Evolutionary conservation across 352 stramenopile species (phyloP).

Genomic region (Globisporangium cystogenes): DNA sequence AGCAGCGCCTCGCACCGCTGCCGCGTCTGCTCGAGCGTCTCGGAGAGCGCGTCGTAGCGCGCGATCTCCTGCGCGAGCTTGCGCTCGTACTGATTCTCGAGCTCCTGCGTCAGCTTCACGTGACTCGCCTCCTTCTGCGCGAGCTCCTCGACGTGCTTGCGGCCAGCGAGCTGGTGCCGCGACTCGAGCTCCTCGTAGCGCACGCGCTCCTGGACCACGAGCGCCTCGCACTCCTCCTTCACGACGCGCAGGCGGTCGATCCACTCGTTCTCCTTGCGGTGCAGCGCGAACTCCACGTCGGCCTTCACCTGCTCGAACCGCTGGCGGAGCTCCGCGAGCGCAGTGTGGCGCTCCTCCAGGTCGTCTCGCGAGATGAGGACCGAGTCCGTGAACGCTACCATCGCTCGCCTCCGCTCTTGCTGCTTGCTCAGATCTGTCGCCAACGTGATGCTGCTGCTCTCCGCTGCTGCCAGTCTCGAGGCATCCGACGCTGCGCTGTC

Average conservation of each 20-base stretch:
- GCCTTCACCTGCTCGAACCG: conserved; percentile 73
- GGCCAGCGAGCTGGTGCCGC: conserved; percentile 52
- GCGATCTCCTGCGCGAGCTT: conserved; percentile 87
- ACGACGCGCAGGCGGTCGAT: conserved; percentile 72
- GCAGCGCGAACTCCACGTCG: conserved; percentile 78
- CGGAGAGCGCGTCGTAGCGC: conserved; percentile 82
- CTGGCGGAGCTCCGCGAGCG: conserved; percentile 55
- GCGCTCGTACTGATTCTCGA: conserved; percentile 92
- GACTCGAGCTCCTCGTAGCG: conserved; percentile 79
- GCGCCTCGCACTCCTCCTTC: conserved; percentile 71
- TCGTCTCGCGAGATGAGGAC: conserved; percentile 74
- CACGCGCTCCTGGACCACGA: conserved; percentile 71
- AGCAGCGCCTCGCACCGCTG: conserved; percentile 87
- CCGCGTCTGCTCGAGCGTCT: conserved; percentile 85
- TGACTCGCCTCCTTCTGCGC: conserved; percentile 69
- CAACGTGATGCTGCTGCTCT: background rate
- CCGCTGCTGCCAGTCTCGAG: background rate
- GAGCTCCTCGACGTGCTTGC: conserved; percentile 78
- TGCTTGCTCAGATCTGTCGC: conserved; percentile 7
- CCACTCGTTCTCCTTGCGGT: conserved; percentile 87
- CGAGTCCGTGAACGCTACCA: conserved; percentile 28
- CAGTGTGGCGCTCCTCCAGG: conserved; percentile 56
- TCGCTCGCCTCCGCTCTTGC: conserved; percentile 22
- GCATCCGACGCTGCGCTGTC: background rate
- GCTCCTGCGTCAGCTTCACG: conserved; percentile 81